phyloP scores from a whole-genome alignment of 129 eudicot species.

The Helichrysum umbraculigerum region DNA sequence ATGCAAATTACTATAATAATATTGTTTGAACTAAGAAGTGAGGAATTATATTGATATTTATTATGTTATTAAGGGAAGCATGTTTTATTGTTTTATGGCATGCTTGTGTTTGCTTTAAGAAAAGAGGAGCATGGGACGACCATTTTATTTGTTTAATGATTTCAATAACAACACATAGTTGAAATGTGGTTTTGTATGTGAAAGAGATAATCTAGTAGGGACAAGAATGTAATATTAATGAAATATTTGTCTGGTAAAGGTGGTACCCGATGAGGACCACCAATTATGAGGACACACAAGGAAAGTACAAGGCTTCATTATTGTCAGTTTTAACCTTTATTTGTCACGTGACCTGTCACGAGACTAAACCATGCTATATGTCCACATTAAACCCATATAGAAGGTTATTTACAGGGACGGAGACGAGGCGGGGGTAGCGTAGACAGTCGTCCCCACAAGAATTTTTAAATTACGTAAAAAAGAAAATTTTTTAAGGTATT shows the following conservation, averaged over 20 bases:
- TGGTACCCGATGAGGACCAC: slow-evolving; percentile 52
- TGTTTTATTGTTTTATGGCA: slow-evolving; percentile 35
- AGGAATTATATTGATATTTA: background rate
- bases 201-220: slow-evolving; percentile 35
- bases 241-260: slow-evolving; percentile 47
- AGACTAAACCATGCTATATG: background rate
- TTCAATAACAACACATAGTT: slow-evolving; percentile 39
- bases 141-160: slow-evolving; percentile 41
- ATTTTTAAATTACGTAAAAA: too few relatives aligned
- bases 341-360: slow-evolving; percentile 48
- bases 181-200: slow-evolving; percentile 35
- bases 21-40: background rate
- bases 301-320: slow-evolving; percentile 47
- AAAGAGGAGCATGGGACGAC: slow-evolving; percentile 23
- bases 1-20: too few relatives aligned
- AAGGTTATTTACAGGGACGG: too few relatives aligned
- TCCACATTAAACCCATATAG: too few relatives aligned
- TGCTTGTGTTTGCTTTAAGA: slow-evolving; percentile 35
- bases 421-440: too few relatives aligned
- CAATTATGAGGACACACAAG: slow-evolving; percentile 63
- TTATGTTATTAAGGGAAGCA: slow-evolving; percentile 7
- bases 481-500: too few relatives aligned
- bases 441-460: too few relatives aligned
- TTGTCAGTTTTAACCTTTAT: slow-evolving; percentile 31
- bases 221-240: slow-evolving; percentile 52